Evolutionary conservation across 495 filamentous ascomycete genomes (phyloP), one percentile per base, ranked within the genome.

Genomic region (Aspergillus bertholletiae): DNA sequence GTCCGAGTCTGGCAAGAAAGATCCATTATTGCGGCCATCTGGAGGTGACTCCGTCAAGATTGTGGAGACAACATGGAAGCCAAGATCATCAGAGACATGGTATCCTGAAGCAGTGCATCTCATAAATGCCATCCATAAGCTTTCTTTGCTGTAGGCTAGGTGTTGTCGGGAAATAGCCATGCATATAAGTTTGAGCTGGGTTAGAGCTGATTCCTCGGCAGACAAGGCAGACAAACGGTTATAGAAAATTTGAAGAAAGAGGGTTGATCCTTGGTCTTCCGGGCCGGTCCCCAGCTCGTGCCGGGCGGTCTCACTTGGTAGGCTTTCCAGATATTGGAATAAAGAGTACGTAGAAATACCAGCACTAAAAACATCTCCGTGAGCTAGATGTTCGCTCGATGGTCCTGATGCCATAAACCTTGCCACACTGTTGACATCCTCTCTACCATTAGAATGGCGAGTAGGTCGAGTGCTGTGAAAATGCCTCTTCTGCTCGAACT

Each of bases 161-260:
- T 80, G 75, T 21, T 71, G 63, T 45, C 71, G 51, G 23, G 59
- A 60, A 15, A 71, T 54, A 1, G 73, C 78, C 24, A 67, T 66
- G n/a, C 65, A 69, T 9, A 65, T 45, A 18, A 82, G 56, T 54
- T 70, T 66, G 24, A 78, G 47, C 28, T 50, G 59, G 15, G 68
- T 57, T 26, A 69, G 47, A 13, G 63, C 71, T 21, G 66, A 53
- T 24, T 67, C 63, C 17, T 65, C 44, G 5, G 55, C 52, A n/a
- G 74, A 68, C 34, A 68, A 62, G 3, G 49, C 27, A 6, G 69
- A 52, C 7, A 77, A 54, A 5, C 61, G 61, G 17, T 63, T 53
- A 51, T 83, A 67, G 28, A 83, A 77, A 18, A 69, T 68, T 13
- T 55, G 62, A 24, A 84, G 59, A 54, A 84, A 84, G 7, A 73